Evolutionary conservation across 192 early-diverging fungal genomes (phyloP), one percentile per base, ranked within the genome.

Genomic region (Mortierella antarctica): DNA sequence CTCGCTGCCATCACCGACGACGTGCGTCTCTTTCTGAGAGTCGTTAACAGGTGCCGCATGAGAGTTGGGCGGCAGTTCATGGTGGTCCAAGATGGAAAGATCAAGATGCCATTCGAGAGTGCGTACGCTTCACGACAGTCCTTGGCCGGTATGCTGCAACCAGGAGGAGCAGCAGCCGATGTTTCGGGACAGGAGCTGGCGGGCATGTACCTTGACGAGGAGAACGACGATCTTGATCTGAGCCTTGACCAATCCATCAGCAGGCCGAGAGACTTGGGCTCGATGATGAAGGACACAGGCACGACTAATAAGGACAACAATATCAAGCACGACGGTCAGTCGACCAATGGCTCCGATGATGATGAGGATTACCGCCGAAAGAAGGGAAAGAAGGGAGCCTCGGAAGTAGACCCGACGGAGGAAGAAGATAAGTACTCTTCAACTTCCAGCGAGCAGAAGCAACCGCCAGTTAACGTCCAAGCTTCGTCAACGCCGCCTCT

Each of bases 51-150:
- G 61, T 86, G 82, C 53, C 83, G 89, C 11, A 90, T 90, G 89
- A 73, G 89, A 9, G 86, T 90, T n/a, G 88, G 88, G 20, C 88
- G 88, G 45, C 87, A 88, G 53, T 90, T 90, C 61, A 78, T 79
- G 72, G 63, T 82, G 9, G 52, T 77, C 15, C 71, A 82, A 50
- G 71, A 82, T 57, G 71, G 70, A 20, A 77, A 80, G 60, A 73
- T 83, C 70, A 79, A 79, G 48, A 78, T 79, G 68, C 66, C 68
- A 23, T 79, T 73, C 21, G 67, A 73, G 54, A 65, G 65, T 49
- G 68, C 71, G 8, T 73, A 70, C 60, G 79, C 79, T 23, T 70
- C 74, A 1, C 57, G 77, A 23, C 77, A 80, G 13, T 80, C 70
- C 1, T 72, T 80, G 77, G 77, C 67, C 1, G 70, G 70, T 11